A percentile compares a stretch with the other conserved stretches of the same genome.
phyloP scores from a whole-genome alignment of 2,329 filamentous ascomycete genomes.

The Fusarium oxysporum region DNA sequence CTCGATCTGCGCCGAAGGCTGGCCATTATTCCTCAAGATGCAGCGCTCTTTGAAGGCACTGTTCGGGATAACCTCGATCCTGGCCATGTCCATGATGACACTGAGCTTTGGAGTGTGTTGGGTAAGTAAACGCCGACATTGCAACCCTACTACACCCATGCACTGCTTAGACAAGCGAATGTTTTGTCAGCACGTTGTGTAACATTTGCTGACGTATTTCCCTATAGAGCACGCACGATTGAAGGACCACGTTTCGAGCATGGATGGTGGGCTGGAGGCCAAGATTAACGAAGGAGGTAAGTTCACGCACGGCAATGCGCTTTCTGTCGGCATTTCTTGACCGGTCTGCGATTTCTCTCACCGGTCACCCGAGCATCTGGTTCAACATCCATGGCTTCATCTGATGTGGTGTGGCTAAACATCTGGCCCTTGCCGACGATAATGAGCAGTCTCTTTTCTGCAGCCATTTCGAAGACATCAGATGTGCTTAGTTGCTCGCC shows the following conservation, averaged over 20 bases:
- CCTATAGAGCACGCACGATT: constrained; percentile 86
- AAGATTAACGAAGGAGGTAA: constrained; percentile 92
- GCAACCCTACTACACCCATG: constrained; percentile 23
- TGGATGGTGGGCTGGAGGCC: constrained; percentile 92
- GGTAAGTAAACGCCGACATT: constrained; percentile 66
- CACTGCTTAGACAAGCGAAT: constrained; percentile 1
- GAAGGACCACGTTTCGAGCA: constrained; percentile 86
- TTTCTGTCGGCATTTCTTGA: constrained; percentile 43
- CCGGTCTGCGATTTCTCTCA: constrained; percentile 22
- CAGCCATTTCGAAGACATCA: constrained; percentile 22
- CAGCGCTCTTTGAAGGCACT: constrained; percentile 92
- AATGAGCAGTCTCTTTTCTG: constrained; percentile 30
- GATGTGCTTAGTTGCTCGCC: constrained; percentile 51
- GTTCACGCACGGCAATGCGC: constrained; percentile 51
- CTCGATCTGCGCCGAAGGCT: constrained; percentile 88
- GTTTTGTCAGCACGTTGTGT: constrained; percentile 31
- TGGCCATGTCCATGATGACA: constrained; percentile 94
- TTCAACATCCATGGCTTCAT: constrained; percentile 26
- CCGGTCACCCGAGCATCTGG: constrained; percentile 36
- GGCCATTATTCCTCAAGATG: constrained; percentile 98
- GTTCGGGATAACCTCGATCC: constrained; percentile 96
- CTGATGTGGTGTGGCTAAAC: constrained; percentile 16
- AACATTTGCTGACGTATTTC: constrained; percentile 39
- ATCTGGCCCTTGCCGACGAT: constrained; percentile 21
- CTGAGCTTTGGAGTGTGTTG: constrained; percentile 94